These are phyloP conservation scores for Globisporangium emineosum DNA, from an alignment of 352 stramenopile genomes.

Conservation along the genomic window DNA sequence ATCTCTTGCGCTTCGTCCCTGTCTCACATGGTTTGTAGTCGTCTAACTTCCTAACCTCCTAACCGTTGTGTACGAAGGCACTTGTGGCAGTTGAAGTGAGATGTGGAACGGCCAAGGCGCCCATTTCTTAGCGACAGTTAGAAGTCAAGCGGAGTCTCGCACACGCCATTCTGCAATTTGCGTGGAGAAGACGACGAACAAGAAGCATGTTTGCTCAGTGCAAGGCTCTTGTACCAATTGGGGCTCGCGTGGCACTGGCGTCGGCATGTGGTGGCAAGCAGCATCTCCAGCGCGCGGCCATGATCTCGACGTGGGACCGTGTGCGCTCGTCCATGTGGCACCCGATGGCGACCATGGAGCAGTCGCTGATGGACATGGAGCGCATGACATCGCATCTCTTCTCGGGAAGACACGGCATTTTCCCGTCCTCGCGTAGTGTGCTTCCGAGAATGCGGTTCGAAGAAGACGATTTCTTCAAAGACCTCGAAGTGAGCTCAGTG, in stretches of 20 bases:
- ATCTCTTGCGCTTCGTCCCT: not conserved
- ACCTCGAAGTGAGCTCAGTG: not conserved
- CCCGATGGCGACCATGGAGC: not conserved
- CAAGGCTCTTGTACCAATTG: not conserved
- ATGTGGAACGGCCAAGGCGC: not conserved
- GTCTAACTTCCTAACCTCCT: not conserved
- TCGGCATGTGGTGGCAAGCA: not conserved
- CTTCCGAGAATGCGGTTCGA: not conserved
- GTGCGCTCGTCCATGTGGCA: constrained; percentile 13
- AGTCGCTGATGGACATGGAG: not conserved
- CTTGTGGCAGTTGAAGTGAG: not conserved
- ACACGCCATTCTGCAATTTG: constrained; percentile 4
- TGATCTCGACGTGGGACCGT: constrained; percentile 78
- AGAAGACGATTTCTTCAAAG: not conserved
- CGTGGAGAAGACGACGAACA: not conserved
- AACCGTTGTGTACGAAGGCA: not conserved
- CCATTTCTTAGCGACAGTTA: not conserved
- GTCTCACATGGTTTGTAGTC: not conserved
- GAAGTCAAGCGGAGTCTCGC: too few relatives aligned
- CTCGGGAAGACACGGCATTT: not conserved
- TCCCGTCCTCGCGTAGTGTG: not conserved
- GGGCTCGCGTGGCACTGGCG: not conserved
- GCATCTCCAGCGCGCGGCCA: constrained; percentile 25
- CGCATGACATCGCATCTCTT: not conserved
- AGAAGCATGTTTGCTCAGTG: not conserved